Evolutionary conservation across 2,329 filamentous ascomycete genomes (phyloP).

Genomic region (Fusarium sororula): DNA sequence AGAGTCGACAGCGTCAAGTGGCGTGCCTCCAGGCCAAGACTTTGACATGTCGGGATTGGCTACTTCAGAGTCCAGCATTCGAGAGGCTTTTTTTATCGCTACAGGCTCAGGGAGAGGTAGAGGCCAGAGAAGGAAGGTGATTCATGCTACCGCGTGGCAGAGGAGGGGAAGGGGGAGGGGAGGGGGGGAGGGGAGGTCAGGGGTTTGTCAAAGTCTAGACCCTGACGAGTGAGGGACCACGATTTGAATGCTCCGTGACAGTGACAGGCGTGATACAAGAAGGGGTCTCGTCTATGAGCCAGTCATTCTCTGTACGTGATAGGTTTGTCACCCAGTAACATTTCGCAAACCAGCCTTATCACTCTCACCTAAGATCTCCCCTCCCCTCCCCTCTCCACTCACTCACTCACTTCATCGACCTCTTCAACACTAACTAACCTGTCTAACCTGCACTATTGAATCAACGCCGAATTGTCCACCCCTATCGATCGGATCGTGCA

Average conservation of each 20-base stretch:
- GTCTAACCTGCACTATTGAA: not conserved
- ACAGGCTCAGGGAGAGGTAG: not conserved
- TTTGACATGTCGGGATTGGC: constrained; percentile 7
- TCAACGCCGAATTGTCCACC: too few species aligned
- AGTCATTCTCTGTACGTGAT: constrained; percentile 3
- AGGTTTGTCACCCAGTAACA: not conserved
- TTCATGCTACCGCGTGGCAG: constrained; percentile 14
- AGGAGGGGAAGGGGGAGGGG: not conserved
- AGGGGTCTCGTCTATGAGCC: not conserved
- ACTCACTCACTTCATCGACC: not conserved
- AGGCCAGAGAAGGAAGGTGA: constrained; percentile 18
- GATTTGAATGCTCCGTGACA: not conserved
- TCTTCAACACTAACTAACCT: not conserved
- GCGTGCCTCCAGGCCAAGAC: constrained; percentile 1
- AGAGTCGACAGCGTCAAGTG: not conserved
- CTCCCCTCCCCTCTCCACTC: not conserved
- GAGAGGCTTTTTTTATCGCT: not conserved
- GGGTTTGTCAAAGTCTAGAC: not conserved
- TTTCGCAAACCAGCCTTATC: not conserved
- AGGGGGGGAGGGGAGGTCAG: not conserved
- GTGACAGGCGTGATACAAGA: not conserved
- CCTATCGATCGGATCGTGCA: too few species aligned
- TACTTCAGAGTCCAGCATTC: not conserved
- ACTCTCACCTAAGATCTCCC: not conserved
- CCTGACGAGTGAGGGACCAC: not conserved